Evolutionary conservation across 352 stramenopile species (phyloP).

Genomic region (Thraustochytrium striatum): DNA sequence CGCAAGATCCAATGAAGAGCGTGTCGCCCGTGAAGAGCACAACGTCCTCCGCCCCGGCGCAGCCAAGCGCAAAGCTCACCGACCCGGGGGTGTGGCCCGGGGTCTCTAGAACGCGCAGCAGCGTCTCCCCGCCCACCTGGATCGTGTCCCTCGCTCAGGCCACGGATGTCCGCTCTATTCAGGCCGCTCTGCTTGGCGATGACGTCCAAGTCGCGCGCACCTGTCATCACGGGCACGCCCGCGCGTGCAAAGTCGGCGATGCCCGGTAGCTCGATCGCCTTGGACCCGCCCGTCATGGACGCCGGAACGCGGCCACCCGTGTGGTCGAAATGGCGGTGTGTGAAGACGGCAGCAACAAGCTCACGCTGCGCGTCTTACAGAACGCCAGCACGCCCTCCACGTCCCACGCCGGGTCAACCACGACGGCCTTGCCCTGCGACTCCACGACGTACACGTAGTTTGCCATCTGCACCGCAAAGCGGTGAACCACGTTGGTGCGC

Average conservation of each 20-base stretch:
- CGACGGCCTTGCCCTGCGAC: background rate
- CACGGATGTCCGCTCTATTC: background rate
- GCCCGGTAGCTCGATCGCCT: constrained; percentile 32
- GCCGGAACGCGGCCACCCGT: constrained; percentile 7
- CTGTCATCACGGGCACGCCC: background rate
- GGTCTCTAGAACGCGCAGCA: constrained; percentile 10
- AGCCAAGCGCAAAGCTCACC: constrained; percentile 22
- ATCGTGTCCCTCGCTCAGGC: constrained; percentile 17
- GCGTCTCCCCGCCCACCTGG: background rate
- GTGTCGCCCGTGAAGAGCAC: constrained; percentile 47
- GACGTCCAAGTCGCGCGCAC: constrained; percentile 13
- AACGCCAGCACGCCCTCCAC: constrained; percentile 11
- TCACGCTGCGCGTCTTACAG: constrained; percentile 11
- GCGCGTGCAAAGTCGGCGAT: constrained; percentile 30
- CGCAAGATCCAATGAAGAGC: constrained; percentile 46
- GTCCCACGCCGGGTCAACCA: constrained; percentile 45
- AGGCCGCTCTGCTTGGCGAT: constrained; percentile 22
- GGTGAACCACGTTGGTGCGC: constrained; percentile 7
- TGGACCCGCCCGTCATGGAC: constrained; percentile 11
- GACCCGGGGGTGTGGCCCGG: constrained; percentile 39
- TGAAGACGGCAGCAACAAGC: constrained; percentile 19
- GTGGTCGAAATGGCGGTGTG: constrained; percentile 44
- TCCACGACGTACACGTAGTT: constrained; percentile 48
- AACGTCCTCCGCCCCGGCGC: background rate
- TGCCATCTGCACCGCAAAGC: constrained; percentile 42